Conservation (phyloP, 192 early-diverging fungal genomes). For the Tieghemiomyces parasiticus region DNA sequence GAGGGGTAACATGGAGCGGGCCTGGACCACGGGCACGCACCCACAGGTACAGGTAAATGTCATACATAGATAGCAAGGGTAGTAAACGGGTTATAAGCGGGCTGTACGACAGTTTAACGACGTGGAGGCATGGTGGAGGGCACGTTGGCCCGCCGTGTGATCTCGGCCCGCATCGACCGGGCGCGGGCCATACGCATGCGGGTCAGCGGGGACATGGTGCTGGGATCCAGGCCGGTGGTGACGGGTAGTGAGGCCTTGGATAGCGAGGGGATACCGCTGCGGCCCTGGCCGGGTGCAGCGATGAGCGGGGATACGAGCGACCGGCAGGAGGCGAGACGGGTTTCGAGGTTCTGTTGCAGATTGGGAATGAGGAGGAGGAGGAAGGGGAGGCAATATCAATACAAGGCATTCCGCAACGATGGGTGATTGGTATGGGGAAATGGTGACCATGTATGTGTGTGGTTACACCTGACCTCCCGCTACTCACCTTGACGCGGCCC, state of each 20-base stretch:
- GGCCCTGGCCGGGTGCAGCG: constrained; percentile 23
- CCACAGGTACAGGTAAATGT: background rate
- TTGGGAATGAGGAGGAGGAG: too few species aligned
- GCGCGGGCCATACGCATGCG: constrained; percentile 11
- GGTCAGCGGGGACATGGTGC: constrained; percentile 3
- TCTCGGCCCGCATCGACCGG: constrained; percentile 9
- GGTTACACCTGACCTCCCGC: too few species aligned
- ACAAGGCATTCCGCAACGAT: too few species aligned
- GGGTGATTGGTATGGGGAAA: too few species aligned
- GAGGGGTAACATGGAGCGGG: background rate
- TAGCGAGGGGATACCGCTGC: constrained; percentile 5
- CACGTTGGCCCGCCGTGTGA: constrained; percentile 7
- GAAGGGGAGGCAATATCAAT: too few species aligned
- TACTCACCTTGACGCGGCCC: constrained; percentile 53
- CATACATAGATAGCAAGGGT: background rate
- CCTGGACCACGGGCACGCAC: background rate
- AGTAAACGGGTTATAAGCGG: background rate
- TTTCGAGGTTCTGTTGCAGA: constrained; percentile 55
- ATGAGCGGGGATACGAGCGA: constrained; percentile 58
- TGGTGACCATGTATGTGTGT: too few species aligned
- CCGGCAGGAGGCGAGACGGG: constrained; percentile 54
- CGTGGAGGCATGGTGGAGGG: background rate
- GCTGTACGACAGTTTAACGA: background rate
- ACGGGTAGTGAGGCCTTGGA: background rate
- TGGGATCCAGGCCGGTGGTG: background rate